Base-by-base conservation (phyloP, 495 filamentous ascomycete genomes). In the Aspergillus bridgeri region DNA sequence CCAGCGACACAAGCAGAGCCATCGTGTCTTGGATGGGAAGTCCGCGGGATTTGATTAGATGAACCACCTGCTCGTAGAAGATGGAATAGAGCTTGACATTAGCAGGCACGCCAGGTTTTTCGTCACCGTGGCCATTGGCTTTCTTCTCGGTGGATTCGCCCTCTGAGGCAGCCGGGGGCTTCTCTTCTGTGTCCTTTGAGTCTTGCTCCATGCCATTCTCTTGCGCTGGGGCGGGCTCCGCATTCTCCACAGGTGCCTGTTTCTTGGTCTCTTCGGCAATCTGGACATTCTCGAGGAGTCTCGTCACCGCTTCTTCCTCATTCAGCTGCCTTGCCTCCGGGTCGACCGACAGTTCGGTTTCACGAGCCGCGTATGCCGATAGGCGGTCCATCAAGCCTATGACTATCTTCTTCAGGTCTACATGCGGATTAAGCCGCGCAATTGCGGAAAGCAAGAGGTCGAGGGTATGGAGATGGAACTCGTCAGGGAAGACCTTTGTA, bases 401-500 rank as follows among this genome's bases (percentile, higher is more conserved):
- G 21, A 98, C 93, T 29, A 98, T 98, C 46, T 90, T 92, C 76
- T 98, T 98, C 68, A 98, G 81, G 63, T 98, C 96, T 59, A 98
- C 94, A 71, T 96, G 88, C 2, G 91, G 94, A 62, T 98, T 96
- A 46, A 98, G 81, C 57, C 92, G 79, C 21, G 93, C 89, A 27
- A 95, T 95, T 3, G 92, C 93, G 23, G 87, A 92, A 25, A 98
- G 83, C 62, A 98, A 86, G 65, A 96, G 88, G 66, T 98, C 95
- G 15, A 98, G 81, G 0, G 94, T 98, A 67, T 98, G 92, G 13
- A 98, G 83, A 69, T 98, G 94, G 68, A 91, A 98, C 70, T 98
- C 94, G 75, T 98, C 94, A 2, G 94, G 95, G 75, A 98, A 98
- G 46, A 98, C 94, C 73, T 98, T 95, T 3, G 95, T 98, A 60